Evolutionary conservation across 306 rosid species (phyloP).

Genomic region (Begonia loranthoides): DNA sequence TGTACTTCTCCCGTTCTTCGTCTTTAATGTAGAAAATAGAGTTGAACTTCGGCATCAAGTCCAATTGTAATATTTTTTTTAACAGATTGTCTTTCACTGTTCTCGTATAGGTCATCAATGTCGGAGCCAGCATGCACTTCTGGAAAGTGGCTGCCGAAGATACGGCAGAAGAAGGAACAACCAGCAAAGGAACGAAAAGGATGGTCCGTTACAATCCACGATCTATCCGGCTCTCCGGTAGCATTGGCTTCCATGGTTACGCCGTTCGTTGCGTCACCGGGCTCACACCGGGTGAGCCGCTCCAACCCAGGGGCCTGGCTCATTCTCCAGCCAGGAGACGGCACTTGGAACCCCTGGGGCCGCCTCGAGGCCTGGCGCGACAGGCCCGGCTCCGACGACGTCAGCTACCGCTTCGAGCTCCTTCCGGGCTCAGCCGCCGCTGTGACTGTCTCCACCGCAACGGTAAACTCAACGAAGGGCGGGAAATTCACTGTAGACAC

Average conservation of each 20-base stretch:
- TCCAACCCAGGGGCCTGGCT: conserved; percentile 47
- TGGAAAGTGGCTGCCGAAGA: conserved; percentile 19
- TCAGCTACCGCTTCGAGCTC: conserved; percentile 28
- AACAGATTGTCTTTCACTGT: background rate
- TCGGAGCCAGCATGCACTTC: conserved; percentile 15
- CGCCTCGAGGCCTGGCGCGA: conserved; percentile 42
- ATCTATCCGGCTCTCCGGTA: conserved; percentile 37
- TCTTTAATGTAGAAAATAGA: background rate
- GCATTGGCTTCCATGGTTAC: conserved; percentile 42
- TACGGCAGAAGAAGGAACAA: conserved; percentile 19
- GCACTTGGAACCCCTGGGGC: conserved; percentile 41
- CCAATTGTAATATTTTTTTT: no score
- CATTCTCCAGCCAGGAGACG: conserved; percentile 28
- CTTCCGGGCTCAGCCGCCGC: conserved; percentile 12
- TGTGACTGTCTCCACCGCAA: conserved; percentile 18
- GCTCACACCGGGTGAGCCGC: conserved; percentile 33
- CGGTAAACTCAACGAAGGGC: conserved; percentile 17
- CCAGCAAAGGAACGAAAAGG: conserved; percentile 29
- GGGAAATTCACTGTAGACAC: conserved; percentile 30
- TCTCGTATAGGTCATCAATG: conserved; percentile 13
- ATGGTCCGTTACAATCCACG: conserved; percentile 40
- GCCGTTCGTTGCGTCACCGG: conserved; percentile 32
- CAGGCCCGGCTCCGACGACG: conserved; percentile 24
- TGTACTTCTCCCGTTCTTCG: background rate
- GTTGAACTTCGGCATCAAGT: no score